Evolutionary conservation across 805 yeast species (phyloP).

Genomic region (Metschnikowia noctiluminum): DNA sequence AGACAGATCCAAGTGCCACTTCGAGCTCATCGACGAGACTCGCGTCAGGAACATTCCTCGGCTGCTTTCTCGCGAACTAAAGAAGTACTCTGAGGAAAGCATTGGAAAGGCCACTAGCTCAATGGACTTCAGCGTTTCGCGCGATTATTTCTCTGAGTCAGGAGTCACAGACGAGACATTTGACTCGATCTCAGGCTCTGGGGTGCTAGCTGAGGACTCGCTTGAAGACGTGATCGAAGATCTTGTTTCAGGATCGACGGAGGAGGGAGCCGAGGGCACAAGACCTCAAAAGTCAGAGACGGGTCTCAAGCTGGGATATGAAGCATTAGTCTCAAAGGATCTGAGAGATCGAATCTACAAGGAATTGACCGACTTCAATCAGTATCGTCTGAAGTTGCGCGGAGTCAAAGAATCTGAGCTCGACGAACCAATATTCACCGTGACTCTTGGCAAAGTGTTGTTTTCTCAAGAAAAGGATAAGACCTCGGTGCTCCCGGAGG

Average conservation of each 20-base stretch:
- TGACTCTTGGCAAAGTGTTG: constrained; percentile 40
- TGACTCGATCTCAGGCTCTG: constrained; percentile 5
- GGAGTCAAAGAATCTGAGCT: constrained; percentile 21
- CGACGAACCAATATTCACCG: constrained; percentile 30
- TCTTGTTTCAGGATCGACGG: neutral
- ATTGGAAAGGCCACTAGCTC: neutral
- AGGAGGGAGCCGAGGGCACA: too few relatives aligned
- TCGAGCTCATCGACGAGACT: constrained; percentile 5
- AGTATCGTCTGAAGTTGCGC: constrained; percentile 19
- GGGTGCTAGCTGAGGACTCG: neutral
- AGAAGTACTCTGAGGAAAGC: constrained; percentile 8
- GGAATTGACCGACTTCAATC: constrained; percentile 23
- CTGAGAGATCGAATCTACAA: constrained; percentile 22
- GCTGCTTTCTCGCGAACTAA: constrained; percentile 10
- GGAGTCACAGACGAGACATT: constrained; percentile 16
- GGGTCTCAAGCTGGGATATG: neutral
- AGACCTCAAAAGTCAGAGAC: too few relatives aligned
- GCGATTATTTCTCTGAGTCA: constrained; percentile 3
- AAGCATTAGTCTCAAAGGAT: neutral
- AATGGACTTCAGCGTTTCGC: constrained; percentile 2
- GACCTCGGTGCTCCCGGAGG: neutral
- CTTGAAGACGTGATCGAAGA: constrained; percentile 3
- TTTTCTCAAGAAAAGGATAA: constrained; percentile 18
- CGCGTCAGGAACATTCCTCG: neutral
- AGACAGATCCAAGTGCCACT: constrained; percentile 20